Conservation (phyloP, 2,329 filamentous ascomycete species). For the Periconia sp. region DNA sequence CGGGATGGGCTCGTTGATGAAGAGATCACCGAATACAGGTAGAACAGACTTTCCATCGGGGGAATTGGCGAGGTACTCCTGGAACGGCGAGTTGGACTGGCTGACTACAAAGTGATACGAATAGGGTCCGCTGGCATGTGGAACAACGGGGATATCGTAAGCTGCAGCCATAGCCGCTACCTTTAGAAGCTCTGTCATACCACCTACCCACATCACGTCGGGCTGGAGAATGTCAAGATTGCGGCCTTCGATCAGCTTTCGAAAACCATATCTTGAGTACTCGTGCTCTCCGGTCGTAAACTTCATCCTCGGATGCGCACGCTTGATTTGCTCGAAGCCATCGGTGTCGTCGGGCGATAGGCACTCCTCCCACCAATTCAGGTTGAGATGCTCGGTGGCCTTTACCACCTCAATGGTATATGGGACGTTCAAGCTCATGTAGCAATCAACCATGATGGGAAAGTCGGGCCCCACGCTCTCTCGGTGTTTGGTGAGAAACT, state of each 20-base stretch:
- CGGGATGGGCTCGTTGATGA: constrained; percentile 87
- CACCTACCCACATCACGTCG: constrained; percentile 97
- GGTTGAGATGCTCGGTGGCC: constrained; percentile 77
- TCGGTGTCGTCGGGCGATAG: constrained; percentile 89
- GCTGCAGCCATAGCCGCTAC: constrained; percentile 86
- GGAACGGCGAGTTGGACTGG: constrained; percentile 90
- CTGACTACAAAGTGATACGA: constrained; percentile 96
- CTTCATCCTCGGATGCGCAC: constrained; percentile 84
- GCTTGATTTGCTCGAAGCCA: constrained; percentile 86
- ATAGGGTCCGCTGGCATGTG: constrained; percentile 92
- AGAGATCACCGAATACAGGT: constrained; percentile 90
- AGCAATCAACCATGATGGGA: constrained; percentile 93
- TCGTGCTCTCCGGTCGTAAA: constrained; percentile 97
- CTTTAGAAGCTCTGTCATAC: constrained; percentile 87
- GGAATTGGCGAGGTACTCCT: constrained; percentile 93
- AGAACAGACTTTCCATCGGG: constrained; percentile 86
- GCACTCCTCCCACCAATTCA: constrained; percentile 98
- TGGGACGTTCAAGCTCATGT: constrained; percentile 90
- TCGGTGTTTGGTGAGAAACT: constrained; percentile 82
- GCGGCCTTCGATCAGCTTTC: constrained; percentile 87
- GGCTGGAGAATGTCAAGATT: constrained; percentile 94
- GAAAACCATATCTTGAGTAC: constrained; percentile 91
- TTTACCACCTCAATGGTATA: constrained; percentile 92
- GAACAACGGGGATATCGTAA: constrained; percentile 92
- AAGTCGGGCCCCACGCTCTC: constrained; percentile 86